phyloP scores from a whole-genome alignment of 78 protist genomes.

The Guillardia theta region DNA sequence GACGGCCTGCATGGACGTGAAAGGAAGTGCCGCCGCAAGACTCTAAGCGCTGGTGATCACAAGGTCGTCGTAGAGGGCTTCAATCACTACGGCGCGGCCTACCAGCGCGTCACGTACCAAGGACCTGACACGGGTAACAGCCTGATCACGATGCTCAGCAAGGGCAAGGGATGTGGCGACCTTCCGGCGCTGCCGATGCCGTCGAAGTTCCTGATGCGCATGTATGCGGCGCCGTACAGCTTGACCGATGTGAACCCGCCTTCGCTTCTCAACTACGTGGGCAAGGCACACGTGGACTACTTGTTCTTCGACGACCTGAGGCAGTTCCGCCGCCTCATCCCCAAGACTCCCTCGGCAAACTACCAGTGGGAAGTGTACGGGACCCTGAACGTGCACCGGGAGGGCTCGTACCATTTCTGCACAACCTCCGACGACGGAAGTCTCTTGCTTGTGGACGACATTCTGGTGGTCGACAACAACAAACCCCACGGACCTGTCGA shows the following conservation, averaged over 20 bases:
- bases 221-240: background rate
- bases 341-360: background rate
- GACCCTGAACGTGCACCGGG: background rate
- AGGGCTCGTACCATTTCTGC: background rate
- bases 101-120: background rate
- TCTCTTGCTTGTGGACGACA: background rate
- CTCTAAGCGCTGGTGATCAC: background rate
- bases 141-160: background rate
- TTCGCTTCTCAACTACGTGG: background rate
- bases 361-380: background rate
- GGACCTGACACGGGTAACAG: background rate
- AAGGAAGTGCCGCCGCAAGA: background rate
- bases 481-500: background rate
- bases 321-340: background rate
- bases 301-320: background rate
- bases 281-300: background rate
- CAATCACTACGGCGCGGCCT: background rate
- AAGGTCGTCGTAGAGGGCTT: background rate
- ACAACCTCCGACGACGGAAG: background rate
- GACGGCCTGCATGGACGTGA: constrained; percentile 15
- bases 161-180: background rate
- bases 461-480: background rate
- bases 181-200: background rate
- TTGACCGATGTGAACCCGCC: background rate
- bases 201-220: background rate